Conservation (phyloP, 2,329 filamentous ascomycete species). For the Botrytis pseudocinerea region DNA sequence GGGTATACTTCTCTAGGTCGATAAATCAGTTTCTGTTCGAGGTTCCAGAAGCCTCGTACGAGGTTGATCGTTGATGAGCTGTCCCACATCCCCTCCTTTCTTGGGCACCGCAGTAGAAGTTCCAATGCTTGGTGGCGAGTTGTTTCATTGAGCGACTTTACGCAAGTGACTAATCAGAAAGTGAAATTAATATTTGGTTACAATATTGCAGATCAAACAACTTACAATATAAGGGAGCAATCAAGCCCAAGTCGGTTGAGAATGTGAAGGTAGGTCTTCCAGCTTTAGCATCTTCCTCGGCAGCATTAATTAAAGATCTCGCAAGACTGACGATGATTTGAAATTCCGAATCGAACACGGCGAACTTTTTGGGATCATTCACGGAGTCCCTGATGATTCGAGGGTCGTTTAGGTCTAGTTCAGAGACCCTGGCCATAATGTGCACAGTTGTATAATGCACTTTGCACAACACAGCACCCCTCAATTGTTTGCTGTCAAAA, state of each 20-base stretch:
- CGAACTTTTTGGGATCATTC: not conserved
- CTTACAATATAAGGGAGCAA: constrained; percentile 38
- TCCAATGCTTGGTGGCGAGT: constrained; percentile 33
- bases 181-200: not conserved
- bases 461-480: constrained; percentile 38
- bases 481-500: constrained; percentile 34
- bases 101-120: constrained; percentile 32
- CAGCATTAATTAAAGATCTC: constrained; percentile 34
- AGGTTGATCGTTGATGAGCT: constrained; percentile 29
- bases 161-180: constrained; percentile 17
- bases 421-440: constrained; percentile 31
- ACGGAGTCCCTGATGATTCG: not conserved
- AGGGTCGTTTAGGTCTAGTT: constrained; percentile 17
- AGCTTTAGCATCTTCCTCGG: constrained; percentile 32
- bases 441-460: constrained; percentile 34
- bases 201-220: not conserved
- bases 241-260: constrained; percentile 36
- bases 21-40: constrained; percentile 26
- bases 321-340: constrained; percentile 32
- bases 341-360: constrained; percentile 28
- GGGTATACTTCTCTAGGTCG: not conserved
- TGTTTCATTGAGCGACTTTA: constrained; percentile 28
- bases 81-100: constrained; percentile 41
- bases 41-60: constrained; percentile 33
- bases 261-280: constrained; percentile 35